Evolutionary conservation across 1,284 basidiomycete species (phyloP), one percentile per base, ranked within the genome.

Genomic region (Ustilago trichophora): DNA sequence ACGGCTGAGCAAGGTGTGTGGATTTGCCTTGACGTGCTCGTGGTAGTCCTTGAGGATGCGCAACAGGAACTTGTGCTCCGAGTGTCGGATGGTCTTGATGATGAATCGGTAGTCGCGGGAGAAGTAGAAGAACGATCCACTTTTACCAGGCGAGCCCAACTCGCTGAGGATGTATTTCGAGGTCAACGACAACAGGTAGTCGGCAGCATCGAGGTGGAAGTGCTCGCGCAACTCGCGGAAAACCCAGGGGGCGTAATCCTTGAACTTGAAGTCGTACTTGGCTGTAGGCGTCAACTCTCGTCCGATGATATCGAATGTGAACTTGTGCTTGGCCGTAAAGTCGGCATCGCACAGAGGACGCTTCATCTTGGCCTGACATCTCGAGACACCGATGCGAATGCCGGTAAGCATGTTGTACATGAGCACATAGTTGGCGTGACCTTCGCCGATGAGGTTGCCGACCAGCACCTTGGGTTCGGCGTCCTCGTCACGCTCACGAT

Each of bases 401-500:
- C 95, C 95, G 4, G 95, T 98, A 75, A 98, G 86, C 95, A 98
- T 98, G 85, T 98, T 98, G 85, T 98, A 98, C 95, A 98, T 98
- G 78, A 98, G 85, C 59, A 98, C 92, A 76, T 98, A 98, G 84
- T 98, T 98, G 82, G 90, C 93, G 83, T 98, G 95, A 73, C 89
- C 95, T 81, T 98, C 94, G 32, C 92, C 92, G 66, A 98, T 97
- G 72, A 98, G 83, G 81, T 98, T 98, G 9, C 95, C 95, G 0
- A 98, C 91, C 11, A 96, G 83, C 11, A 90, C 90, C 24, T 64
- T 65, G 27, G 74, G 72, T 43, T 68, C 72, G 27, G 44, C 52
- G 11, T 73, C 73, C 12, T 70, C 64, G 7, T 71, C 65, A 8
- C 52, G 54, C 35, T 60, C 60, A 4, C 42, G 42, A 10, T 59